Base-by-base conservation (phyloP, 2,329 filamentous ascomycete genomes). In the Pseudodiploospora longispora region DNA sequence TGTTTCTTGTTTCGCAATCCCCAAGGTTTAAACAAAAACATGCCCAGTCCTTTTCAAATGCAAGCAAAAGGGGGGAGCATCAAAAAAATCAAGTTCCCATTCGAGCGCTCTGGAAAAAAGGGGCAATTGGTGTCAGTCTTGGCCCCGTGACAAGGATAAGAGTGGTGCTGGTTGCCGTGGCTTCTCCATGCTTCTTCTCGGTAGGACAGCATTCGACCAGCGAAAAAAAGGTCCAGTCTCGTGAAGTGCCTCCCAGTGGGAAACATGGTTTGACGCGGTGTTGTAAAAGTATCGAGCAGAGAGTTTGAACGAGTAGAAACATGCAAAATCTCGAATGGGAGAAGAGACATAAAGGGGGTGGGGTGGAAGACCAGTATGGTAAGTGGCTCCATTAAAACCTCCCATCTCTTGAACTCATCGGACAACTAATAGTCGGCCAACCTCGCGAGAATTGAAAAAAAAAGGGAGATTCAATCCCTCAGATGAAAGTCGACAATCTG, bases 401-500 rank as follows among this genome's bases (percentile, higher is more conserved):
- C 64, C 61, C 65, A 62, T 62, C 62, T 63, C 62, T 50, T 58
- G 55, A 61, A 57, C 59, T 64, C 64, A 66, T 67, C 65, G 67
- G 62, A 68, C 65, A 52, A 60, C 55, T 46, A 19, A 19, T 19
- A 65, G 62, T 68, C 64, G 64, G 67, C 69, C 70, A 73, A 72
- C 69, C 68, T 72, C 64, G 57, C 57, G 52, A 71, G 69, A 72
- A 74, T 19, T 19, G 19, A 19, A 69, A 66, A 70, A 68, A 71
- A 67, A 61, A 55, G 52, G 51, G 43, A 55, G 52, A 44, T 38
- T 45, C 57, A 54, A 65, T 55, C 68, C 68, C 68, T 69, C 69
- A 66, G 65, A 65, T 66, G 58, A 49, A 50, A 62, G 56, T 55
- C 52, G 65, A 65, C 71, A 75, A 73, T 75, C 68, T 74, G 71